These are phyloP conservation scores for Symbiodinium natans DNA, from an alignment of 73 alveolate genomes.

Conservation along the genomic window DNA sequence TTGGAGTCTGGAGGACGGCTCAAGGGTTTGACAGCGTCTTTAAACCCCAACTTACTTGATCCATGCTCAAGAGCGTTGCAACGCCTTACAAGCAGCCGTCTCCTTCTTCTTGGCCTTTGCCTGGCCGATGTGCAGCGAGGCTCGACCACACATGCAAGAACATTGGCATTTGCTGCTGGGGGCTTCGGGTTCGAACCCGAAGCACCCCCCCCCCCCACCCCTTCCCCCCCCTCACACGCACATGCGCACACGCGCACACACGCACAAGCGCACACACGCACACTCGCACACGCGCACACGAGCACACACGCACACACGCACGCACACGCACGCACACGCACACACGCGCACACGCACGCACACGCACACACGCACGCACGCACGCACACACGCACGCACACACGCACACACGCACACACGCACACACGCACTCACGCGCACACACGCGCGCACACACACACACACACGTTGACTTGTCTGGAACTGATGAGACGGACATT, in stretches of 20 bases:
- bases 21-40: too few relatives aligned
- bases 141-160: too few relatives aligned
- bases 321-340: background rate
- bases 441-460: background rate
- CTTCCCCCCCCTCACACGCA: too few relatives aligned
- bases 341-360: background rate
- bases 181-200: too few relatives aligned
- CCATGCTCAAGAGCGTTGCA: too few relatives aligned
- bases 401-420: background rate
- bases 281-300: background rate
- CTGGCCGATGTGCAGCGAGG: background rate
- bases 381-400: background rate
- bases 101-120: constrained; percentile 65
- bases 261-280: background rate
- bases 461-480: too few relatives aligned
- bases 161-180: too few relatives aligned
- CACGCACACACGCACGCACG: background rate
- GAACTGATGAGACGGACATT: too few relatives aligned
- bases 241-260: background rate
- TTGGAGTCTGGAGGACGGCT: too few relatives aligned
- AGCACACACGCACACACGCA: too few relatives aligned
- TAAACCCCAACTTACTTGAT: too few relatives aligned
- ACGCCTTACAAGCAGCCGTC: constrained; percentile 78
- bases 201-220: too few relatives aligned
- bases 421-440: background rate